Conservation (phyloP, 768 basidiomycete genomes). For the Daedaleopsis sinensis region DNA sequence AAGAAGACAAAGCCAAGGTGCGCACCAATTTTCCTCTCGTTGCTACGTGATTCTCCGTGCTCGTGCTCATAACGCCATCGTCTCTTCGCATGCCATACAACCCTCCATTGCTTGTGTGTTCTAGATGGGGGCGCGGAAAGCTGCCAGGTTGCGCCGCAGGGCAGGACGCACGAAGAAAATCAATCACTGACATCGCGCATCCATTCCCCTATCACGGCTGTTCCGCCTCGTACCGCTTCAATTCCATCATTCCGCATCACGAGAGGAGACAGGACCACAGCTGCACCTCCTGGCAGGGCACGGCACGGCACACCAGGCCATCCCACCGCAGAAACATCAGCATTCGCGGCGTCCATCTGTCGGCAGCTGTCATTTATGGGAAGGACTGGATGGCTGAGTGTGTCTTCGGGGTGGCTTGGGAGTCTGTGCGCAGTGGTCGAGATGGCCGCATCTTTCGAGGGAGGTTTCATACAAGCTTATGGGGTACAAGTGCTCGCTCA, state of each 20-base stretch:
- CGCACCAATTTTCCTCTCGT: slow-evolving; percentile 1
- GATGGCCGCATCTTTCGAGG: background rate
- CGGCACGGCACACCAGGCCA: background rate
- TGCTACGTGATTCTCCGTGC: background rate
- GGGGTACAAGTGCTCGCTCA: background rate
- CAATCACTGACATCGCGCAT: slow-evolving; percentile 54
- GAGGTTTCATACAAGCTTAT: background rate
- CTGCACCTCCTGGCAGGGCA: too few relatives aligned
- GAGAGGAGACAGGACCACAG: too few relatives aligned
- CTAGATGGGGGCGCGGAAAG: slow-evolving; percentile 84
- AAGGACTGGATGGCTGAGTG: background rate
- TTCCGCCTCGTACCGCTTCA: background rate
- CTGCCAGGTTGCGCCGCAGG: slow-evolving; percentile 70
- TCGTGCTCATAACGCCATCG: slow-evolving; percentile 7
- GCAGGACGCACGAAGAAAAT: slow-evolving; percentile 82
- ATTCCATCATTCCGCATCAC: background rate
- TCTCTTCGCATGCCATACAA: too few relatives aligned
- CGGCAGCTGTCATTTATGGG: background rate
- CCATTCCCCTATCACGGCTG: background rate
- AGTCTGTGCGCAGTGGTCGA: background rate
- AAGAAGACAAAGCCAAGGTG: slow-evolving; percentile 69
- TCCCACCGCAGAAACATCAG: background rate
- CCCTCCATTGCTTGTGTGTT: background rate
- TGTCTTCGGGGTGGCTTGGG: background rate
- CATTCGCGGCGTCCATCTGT: background rate